Percentiles rank a stretch among this genome's conserved stretches.
These are phyloP conservation scores for Saccharomycopsis guyanensis DNA, from an alignment of 805 yeast species.

Conservation along the genomic window DNA sequence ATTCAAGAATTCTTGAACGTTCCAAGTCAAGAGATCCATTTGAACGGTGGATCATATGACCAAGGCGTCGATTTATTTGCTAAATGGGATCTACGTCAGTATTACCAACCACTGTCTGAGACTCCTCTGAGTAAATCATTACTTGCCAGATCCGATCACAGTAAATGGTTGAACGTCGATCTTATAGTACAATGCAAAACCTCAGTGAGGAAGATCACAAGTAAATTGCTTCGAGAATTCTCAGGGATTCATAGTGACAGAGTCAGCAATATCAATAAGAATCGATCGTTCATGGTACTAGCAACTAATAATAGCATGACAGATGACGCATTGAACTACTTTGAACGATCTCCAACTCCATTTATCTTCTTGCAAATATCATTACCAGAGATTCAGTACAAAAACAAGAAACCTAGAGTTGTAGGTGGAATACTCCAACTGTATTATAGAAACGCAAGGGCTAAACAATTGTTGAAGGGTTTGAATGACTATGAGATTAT, in stretches of 20 bases:
- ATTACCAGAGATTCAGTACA: not conserved
- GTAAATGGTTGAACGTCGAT: not conserved
- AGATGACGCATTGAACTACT: slow-evolving; percentile 11
- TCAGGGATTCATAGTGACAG: slow-evolving; percentile 9
- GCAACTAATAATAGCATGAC: slow-evolving; percentile 12
- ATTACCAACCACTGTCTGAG: not conserved
- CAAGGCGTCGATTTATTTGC: slow-evolving; percentile 18
- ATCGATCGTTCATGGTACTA: slow-evolving; percentile 8
- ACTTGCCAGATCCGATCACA: not conserved
- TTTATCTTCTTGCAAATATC: not conserved
- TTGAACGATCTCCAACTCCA: slow-evolving; percentile 3
- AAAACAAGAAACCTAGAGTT: not conserved
- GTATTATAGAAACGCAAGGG: slow-evolving; percentile 4
- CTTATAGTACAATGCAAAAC: slow-evolving; percentile 19
- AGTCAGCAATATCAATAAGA: not conserved
- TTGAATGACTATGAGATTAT: slow-evolving; percentile 2
- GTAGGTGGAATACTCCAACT: not conserved
- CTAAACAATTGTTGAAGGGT: not conserved
- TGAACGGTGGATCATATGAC: slow-evolving; percentile 21
- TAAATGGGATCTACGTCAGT: slow-evolving; percentile 18
- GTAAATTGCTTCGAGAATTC: slow-evolving; percentile 15
- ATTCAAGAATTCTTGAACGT: slow-evolving; percentile 7
- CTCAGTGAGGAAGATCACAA: slow-evolving; percentile 13
- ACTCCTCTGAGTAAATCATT: not conserved
- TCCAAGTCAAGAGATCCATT: not conserved